Evolutionary conservation across 345 rosid species (phyloP).

Genomic region (Lagerstroemia speciosa): DNA sequence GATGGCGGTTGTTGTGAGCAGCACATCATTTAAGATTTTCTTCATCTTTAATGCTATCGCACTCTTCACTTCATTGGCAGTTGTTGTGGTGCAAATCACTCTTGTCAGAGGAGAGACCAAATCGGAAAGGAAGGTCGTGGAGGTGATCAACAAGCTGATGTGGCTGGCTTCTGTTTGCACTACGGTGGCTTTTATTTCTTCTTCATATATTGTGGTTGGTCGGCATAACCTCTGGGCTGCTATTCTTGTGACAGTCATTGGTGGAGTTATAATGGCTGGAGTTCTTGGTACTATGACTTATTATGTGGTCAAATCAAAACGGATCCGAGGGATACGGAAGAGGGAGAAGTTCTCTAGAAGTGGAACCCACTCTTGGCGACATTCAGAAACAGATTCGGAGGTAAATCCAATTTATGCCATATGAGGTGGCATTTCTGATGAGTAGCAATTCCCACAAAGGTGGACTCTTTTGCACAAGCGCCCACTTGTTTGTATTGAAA

Average conservation of each 20-base stretch:
- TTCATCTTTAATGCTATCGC: constrained; percentile 62
- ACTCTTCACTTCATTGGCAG: constrained; percentile 81
- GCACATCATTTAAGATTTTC: constrained; percentile 52
- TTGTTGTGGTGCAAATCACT: constrained; percentile 88
- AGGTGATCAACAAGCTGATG: constrained; percentile 84
- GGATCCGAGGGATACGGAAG: constrained; percentile 45
- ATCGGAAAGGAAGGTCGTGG: constrained; percentile 67
- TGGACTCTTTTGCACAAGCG: not conserved
- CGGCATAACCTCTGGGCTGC: constrained; percentile 67
- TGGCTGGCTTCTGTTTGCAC: constrained; percentile 95
- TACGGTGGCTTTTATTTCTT: constrained; percentile 61
- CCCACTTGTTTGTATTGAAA: not conserved
- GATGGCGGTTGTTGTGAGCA: constrained; percentile 41
- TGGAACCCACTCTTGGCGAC: constrained; percentile 21
- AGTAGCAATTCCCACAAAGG: not conserved
- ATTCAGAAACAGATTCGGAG: constrained; percentile 58
- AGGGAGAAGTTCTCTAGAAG: constrained; percentile 37
- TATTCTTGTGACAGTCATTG: constrained; percentile 57
- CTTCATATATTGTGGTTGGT: constrained; percentile 81
- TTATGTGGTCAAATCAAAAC: constrained; percentile 55
- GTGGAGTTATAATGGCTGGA: constrained; percentile 61
- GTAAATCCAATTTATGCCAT: constrained; percentile 71
- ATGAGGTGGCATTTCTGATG: constrained; percentile 19
- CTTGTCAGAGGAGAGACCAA: constrained; percentile 79
- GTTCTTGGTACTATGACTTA: constrained; percentile 70